Evolutionary conservation across 805 yeast species (phyloP), one percentile per base, ranked within the genome.

Genomic region (Candida quercuum): DNA sequence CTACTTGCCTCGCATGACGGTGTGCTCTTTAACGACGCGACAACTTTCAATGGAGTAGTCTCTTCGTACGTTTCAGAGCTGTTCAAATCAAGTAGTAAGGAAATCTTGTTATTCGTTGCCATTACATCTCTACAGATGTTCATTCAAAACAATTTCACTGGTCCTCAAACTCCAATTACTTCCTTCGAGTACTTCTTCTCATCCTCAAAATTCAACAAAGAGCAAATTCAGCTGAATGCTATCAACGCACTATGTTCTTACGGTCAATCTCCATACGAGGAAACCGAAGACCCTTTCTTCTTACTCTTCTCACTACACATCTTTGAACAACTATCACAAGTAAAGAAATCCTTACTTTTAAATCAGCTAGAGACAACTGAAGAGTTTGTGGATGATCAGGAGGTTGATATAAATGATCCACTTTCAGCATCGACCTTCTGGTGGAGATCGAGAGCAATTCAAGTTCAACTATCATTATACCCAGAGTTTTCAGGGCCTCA

Each of bases 111-210:
- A 3, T 31, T 43, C 10, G 28, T 48, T n/a, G 52, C 86, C 3
- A 68, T 86, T 42, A 69, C 82, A 1, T 60, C 77, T 3, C 61
- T 86, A 19, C 88, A 87, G 53, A 54, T 74, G 2, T 89, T 83
- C 53, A 63, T 84, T 13, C 94, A 86, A 56, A 60, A 72, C 35
- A 89, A 89, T 57, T 86, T 71, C 59, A 86, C 95, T 0, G 97
- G 97, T 8, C 96, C 96, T 5, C 69, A 72, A 19, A 51, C 76
- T 3, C 69, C 70, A 5, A 47, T 64, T 17, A 59, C 57, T 4
- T 48, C 69, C 5, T 50, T 51, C 25, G 52, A 61, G n/a, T 33
- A 51, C n/a, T 49, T 64, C 3, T 56, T 52, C 35, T 33, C 42
- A 1, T 37, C 39, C 1, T 29, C 46, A 2, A 26, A 26, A 9